Percentiles rank a stretch among this genome's conserved stretches.
Conservation (phyloP, 495 filamentous ascomycete genomes). For the Letharia lupina region DNA sequence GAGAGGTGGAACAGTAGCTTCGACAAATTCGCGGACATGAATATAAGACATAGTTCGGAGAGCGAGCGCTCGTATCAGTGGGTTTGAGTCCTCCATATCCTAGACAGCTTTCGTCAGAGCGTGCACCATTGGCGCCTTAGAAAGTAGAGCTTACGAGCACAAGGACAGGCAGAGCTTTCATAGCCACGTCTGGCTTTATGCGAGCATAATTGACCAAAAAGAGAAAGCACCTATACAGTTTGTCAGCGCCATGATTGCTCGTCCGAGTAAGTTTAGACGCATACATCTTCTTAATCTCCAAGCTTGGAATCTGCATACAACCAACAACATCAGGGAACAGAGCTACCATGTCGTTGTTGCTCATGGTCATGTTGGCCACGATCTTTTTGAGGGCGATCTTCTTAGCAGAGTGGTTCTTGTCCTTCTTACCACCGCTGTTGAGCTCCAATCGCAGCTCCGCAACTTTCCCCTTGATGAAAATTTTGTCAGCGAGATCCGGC, state of each 20-base stretch:
- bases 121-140: not conserved
- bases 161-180: constrained; percentile 85
- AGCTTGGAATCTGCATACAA: constrained; percentile 85
- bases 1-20: constrained; percentile 76
- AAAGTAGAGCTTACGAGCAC: constrained; percentile 52
- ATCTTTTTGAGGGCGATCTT: constrained; percentile 99
- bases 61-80: constrained; percentile 85
- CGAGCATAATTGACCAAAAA: constrained; percentile 96
- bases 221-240: constrained; percentile 73
- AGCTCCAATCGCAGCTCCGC: constrained; percentile 93
- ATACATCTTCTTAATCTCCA: constrained; percentile 99
- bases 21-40: constrained; percentile 92
- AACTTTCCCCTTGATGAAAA: constrained; percentile 80
- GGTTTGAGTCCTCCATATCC: constrained; percentile 93
- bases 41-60: constrained; percentile 95
- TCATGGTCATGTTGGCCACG: constrained; percentile 99
- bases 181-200: constrained; percentile 86
- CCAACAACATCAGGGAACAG: constrained; percentile 90
- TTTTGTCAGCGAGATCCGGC: constrained; percentile 24
- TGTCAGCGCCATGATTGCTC: constrained; percentile 26
- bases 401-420: constrained; percentile 94
- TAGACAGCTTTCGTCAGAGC: constrained; percentile 28
- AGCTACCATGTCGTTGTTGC: constrained; percentile 99
- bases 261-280: constrained; percentile 24
- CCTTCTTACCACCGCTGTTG: constrained; percentile 89